A percentile compares a stretch with the other conserved stretches of the same genome.
These are phyloP conservation scores for Rhynchosporium agropyri DNA, from an alignment of 2,329 filamentous ascomycete species.

Conservation along the genomic window DNA sequence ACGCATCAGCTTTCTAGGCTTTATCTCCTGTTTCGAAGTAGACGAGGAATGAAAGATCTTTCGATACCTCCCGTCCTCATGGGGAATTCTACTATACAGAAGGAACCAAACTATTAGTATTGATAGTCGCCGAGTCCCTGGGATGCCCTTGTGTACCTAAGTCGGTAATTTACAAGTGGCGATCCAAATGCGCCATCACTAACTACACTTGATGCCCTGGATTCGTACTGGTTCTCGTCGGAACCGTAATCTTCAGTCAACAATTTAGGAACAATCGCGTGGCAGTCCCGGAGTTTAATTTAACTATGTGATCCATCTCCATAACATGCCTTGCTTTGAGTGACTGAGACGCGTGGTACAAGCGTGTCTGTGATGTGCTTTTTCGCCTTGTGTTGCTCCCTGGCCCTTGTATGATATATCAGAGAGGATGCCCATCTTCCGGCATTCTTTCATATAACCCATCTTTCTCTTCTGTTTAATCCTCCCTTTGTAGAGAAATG, in stretches of 20 bases:
- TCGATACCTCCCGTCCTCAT: not conserved
- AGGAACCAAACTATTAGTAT: not conserved
- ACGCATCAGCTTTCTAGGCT: not conserved
- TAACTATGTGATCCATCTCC: not conserved
- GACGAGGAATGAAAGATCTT: not conserved
- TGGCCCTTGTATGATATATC: too few relatives aligned
- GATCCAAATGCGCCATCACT: not conserved
- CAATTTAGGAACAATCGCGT: conserved; percentile 1
- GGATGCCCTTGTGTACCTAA: not conserved
- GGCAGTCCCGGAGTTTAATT: conserved; percentile 7
- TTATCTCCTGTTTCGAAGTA: not conserved
- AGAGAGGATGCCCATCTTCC: too few relatives aligned
- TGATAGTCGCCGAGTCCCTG: not conserved
- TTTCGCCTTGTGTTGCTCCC: not conserved
- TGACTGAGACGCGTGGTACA: conserved; percentile 5
- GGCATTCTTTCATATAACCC: not conserved
- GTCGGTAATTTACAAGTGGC: conserved; percentile 4
- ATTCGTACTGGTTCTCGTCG: not conserved
- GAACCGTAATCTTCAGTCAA: not conserved
- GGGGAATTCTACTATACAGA: too few relatives aligned
- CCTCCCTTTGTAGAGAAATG: not conserved
- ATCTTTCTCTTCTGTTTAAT: conserved; percentile 8
- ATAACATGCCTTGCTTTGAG: conserved; percentile 5
- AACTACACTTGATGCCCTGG: not conserved
- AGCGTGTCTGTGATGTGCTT: not conserved